Base-by-base conservation (phyloP, 2,329 filamentous ascomycete species). In the Sporothrix brasiliensis region DNA sequence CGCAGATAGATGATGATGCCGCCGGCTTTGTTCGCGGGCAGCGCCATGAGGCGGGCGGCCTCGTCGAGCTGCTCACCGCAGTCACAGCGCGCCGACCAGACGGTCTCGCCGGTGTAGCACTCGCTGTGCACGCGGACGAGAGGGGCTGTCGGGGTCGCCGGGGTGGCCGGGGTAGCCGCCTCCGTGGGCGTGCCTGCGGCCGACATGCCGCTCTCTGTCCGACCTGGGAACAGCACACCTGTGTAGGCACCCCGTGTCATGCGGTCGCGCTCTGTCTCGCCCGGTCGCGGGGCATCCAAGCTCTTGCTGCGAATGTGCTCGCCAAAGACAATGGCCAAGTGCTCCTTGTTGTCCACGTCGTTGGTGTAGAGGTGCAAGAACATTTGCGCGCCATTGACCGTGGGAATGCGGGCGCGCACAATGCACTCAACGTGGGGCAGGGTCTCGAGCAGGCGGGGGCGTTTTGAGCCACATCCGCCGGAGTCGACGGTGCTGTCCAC, bases 51-150 rank as follows among this genome's bases (percentile, higher is more conserved):
- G 34, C 95, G 87, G 1, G 94, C 95, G 1, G 95, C 95, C 82
- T 99, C 95, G 79, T 99, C 95, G 2, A 99, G 86, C 79, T 99
- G 95, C 81, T 99, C 95, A 70, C 95, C 95, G 79, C 95, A 99
- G 81, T 99, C 95, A 82, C 95, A 99, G 39, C 95, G 89, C 49
- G 95, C 94, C 9, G 94, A 97, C 95, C 95, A 98, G 0, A 96
- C 95, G 0, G 95, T 99, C 83, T 99, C 95, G 71, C 95, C 95
- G 0, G 95, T 99, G 80, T 99, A 99, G 82, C 95, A 99, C 80
- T 99, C 95, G 3, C 92, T 97, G 80, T 99, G 95, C 77, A 99
- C 99, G 70, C 95, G 88, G 61, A 99, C 94, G 52, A 99, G 83
- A 0, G 95, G 92, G 0, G 91, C 80, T 3, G 77, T 77, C 4